Conservation (phyloP, 352 stramenopile species). For the Phytophthora fragariaefolia region DNA sequence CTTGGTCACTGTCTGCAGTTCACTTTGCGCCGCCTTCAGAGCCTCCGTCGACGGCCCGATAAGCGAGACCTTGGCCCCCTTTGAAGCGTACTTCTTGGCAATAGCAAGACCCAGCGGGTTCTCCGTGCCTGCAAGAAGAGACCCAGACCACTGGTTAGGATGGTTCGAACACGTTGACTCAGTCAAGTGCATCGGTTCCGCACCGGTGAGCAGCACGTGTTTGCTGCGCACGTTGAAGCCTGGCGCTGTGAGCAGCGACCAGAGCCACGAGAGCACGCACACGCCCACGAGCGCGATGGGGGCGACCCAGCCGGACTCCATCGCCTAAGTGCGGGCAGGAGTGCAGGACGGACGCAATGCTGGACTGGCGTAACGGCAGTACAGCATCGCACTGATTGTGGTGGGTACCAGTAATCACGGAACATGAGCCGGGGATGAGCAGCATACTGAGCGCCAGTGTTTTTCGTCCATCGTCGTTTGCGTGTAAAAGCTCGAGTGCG, state of each 20-base stretch:
- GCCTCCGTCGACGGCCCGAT: conserved; percentile 45
- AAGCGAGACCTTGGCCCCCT: conserved; percentile 62
- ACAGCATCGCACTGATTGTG: neutral
- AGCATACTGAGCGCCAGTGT: neutral
- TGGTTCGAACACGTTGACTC: neutral
- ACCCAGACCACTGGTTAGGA: conserved; percentile 7
- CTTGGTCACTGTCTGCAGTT: conserved; percentile 36
- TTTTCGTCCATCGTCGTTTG: neutral
- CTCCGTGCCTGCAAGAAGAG: conserved; percentile 35
- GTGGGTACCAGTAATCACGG: neutral
- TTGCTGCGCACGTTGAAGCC: conserved; percentile 55
- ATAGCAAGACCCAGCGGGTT: conserved; percentile 61
- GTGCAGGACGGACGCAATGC: neutral
- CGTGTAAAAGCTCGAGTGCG: too few relatives aligned
- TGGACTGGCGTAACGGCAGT: neutral
- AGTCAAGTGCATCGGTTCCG: neutral
- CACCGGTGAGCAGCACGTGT: conserved; percentile 71
- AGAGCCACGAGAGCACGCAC: conserved; percentile 54
- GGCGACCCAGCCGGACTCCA: conserved; percentile 47
- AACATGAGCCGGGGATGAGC: neutral
- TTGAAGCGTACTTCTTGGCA: conserved; percentile 62
- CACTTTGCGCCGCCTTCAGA: conserved; percentile 43
- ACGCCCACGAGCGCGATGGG: conserved; percentile 45
- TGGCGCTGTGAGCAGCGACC: conserved; percentile 50
- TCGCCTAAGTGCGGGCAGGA: too few relatives aligned